Base-by-base conservation (phyloP, 2,329 filamentous ascomycete species). In the Paraphoma chrysanthemicola region DNA sequence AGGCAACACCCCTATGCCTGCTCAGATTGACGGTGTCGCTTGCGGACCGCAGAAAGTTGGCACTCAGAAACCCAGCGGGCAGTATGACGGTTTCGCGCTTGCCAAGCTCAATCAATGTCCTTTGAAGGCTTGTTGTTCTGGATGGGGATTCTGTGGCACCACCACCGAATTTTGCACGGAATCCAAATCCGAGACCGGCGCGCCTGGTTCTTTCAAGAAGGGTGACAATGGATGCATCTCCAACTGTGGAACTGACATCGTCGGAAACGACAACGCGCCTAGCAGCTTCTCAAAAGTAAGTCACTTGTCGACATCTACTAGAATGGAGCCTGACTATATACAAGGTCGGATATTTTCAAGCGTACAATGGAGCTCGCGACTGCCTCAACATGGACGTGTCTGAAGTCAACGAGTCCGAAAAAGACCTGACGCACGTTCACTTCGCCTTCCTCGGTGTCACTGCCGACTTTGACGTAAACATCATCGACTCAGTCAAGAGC, bases 381-480 rank as follows among this genome's bases (percentile, higher is more conserved):
- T 60, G 57, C 33, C 43, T 60, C 29, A 29, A 51, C 43, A 56
- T 60, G 53, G 23, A 47, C 31, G 23, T 23, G 2, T 23, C 23
- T 23, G 23, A 23, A 23, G 30, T 51, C 16, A 45, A 45, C 8
- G 42, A 55, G 16, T 46, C 46, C 42, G 53, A 55, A 11, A 43
- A 41, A 3, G 33, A 30, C 5, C 51, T 47, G 17, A 51, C 53
- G 33, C 53, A 56, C 29, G 43, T 56, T 9, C 48, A 51, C 31
- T 56, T 48, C 30, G 48, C 48, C 3, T 56, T 36, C 41, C 23
- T 23, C 23, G 23, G 23, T 23, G 23, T 23, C 23, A 23, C 23
- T 23, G 23, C 23, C 38, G 63, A 66, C 12, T 54, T 63, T 4
- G 48, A 68, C 6, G 14, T 16, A 9, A 42, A 36, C n/a, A 36